These are phyloP conservation scores for Ramaria sp. DNA, from an alignment of 768 basidiomycete species.

Conservation along the genomic window DNA sequence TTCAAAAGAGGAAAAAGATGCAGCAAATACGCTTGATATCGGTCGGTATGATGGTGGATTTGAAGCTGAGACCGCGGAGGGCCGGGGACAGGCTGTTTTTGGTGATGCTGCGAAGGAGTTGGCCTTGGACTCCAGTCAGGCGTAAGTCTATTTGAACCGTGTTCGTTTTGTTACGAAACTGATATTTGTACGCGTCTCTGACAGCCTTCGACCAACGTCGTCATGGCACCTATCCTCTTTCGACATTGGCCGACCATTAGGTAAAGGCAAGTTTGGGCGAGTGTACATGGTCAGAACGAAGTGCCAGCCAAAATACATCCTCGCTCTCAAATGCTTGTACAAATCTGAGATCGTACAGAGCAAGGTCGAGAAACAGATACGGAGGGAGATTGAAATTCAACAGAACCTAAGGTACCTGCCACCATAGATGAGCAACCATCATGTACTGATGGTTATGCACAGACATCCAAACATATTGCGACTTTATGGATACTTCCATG, in stretches of 20 bases:
- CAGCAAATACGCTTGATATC: constrained; percentile 43
- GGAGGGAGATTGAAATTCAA: constrained; percentile 97
- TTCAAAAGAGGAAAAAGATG: constrained; percentile 8
- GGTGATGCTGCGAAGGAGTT: constrained; percentile 74
- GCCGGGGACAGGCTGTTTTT: constrained; percentile 52
- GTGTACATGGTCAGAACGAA: constrained; percentile 99
- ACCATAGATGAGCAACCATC: not conserved
- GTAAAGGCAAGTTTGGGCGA: constrained; percentile 98
- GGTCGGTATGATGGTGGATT: constrained; percentile 94
- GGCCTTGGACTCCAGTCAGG: constrained; percentile 76
- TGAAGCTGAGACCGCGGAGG: constrained; percentile 78
- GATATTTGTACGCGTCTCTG: not conserved
- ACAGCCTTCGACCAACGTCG: constrained; percentile 58
- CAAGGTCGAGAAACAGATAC: constrained; percentile 91
- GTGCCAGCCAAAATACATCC: constrained; percentile 76
- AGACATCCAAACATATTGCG: constrained; percentile 91
- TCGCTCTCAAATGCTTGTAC: constrained; percentile 94
- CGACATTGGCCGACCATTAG: constrained; percentile 90
- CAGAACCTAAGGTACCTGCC: constrained; percentile 58
- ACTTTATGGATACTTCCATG: constrained; percentile 96
- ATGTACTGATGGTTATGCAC: not conserved
- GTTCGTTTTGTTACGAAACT: not conserved
- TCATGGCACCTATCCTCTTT: constrained; percentile 83
- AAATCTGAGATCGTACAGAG: constrained; percentile 91
- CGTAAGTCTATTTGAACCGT: constrained; percentile 27